Evolutionary conservation across 352 stramenopile species (phyloP), one percentile per base, ranked within the genome.

Genomic region (Globisporangium mamillatum): DNA sequence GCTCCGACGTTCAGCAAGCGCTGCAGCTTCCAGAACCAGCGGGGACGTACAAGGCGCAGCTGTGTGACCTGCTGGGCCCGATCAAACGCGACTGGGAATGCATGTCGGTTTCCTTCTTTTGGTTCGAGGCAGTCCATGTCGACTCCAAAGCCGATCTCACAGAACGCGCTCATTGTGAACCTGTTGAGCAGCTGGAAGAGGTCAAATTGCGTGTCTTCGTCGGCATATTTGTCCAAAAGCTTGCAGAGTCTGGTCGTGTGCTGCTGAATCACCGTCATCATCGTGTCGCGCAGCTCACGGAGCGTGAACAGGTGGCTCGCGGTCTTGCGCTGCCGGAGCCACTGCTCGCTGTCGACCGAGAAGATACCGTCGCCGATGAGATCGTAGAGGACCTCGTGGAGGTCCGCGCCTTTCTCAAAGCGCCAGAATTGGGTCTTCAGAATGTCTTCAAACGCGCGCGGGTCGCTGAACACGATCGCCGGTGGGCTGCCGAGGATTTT

Each of bases 41-140:
- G 44, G 5, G 75, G 79, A 0, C 60, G 70, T 2, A 75, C 60
- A 36, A 80, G 65, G 22, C 80, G 74, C 34, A 75, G 34, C 12
- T 70, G 69, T 16, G 76, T 72, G 0, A 70, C 62, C 48, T 70
- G 71, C 16, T 76, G 78, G 1, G 60, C 72, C 22, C 69, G 66
- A 52, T 84, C 72, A 22, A 89, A 84, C 0, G 82, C 82, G 20
- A 72, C 58, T 6, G 77, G 34, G 60, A 91, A 90, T 44, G 72
- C 63, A 38, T 83, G 68, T 3, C 8, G 34, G 22, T 8, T 20
- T 34, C 22, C 10, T 50, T 2, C 14, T 38, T 25, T 5, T 20
- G 16, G 10, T 7, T 55, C 53, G 38, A 68, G 53, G 16, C 36
- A 63, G 25, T 54, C 53, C 24, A 81, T n/a, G 2, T 76, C 48